Conservation (phyloP, 2,329 filamentous ascomycete species). For the Camillea tinctor region DNA sequence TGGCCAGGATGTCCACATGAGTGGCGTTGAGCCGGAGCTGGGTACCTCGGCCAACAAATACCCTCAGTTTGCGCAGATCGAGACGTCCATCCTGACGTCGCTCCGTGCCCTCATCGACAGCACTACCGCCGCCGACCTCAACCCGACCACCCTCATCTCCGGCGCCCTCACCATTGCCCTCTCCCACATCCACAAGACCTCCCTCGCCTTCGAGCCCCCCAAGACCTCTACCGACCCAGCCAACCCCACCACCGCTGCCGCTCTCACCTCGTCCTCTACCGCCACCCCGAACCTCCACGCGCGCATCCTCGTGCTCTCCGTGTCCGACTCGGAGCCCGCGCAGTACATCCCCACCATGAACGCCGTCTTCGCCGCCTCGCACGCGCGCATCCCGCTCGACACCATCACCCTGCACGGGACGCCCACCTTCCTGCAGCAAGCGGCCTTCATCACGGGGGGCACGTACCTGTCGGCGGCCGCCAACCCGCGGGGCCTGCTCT, state of each 20-base stretch:
- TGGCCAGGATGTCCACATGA: conserved; percentile 60
- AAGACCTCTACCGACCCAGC: conserved; percentile 42
- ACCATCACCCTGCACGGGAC: conserved; percentile 82
- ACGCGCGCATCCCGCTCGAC: conserved; percentile 85
- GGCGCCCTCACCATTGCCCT: conserved; percentile 89
- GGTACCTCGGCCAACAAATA: conserved; percentile 76
- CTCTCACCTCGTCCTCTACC: conserved; percentile 27
- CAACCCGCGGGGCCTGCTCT: conserved; percentile 71
- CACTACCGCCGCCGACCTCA: conserved; percentile 64
- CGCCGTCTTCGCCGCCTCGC: conserved; percentile 90
- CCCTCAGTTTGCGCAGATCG: conserved; percentile 84
- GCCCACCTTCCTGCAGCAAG: conserved; percentile 92
- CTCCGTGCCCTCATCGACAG: conserved; percentile 69
- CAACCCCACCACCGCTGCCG: conserved; percentile 30
- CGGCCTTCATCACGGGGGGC: conserved; percentile 62
- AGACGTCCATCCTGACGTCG: conserved; percentile 73
- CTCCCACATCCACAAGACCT: conserved; percentile 83
- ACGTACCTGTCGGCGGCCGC: conserved; percentile 50
- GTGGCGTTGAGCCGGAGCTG: conserved; percentile 36
- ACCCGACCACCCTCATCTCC: conserved; percentile 79
- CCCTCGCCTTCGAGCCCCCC: conserved; percentile 61
- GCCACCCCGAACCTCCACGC: conserved; percentile 59
- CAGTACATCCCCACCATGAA: conserved; percentile 99
- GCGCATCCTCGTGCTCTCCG: conserved; percentile 85
- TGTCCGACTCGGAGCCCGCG: conserved; percentile 79